Evolutionary conservation across 164 flowering plant genomes (phyloP).

Genomic region (Piper betle): DNA sequence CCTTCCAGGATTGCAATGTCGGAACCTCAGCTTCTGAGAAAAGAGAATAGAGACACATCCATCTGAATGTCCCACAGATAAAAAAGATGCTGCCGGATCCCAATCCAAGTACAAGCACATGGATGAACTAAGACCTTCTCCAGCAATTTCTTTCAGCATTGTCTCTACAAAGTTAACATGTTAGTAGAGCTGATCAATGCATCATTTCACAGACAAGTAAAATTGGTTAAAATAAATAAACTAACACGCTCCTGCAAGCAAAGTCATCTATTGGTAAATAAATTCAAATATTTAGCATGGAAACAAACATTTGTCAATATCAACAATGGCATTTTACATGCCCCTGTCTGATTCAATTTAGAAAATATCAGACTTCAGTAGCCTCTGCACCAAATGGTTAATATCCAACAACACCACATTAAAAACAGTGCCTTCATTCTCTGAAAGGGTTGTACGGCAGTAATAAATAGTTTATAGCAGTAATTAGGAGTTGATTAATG

Average conservation of each 20-base stretch:
- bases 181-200: neutral
- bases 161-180: neutral
- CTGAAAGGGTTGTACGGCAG: too few species aligned
- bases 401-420: too few species aligned
- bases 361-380: too few species aligned
- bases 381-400: too few species aligned
- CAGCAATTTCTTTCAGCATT: slow-evolving; percentile 28
- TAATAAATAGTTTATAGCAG: too few species aligned
- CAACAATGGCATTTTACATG: too few species aligned
- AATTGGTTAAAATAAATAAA: neutral
- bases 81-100: slow-evolving; percentile 56
- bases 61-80: slow-evolving; percentile 68
- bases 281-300: neutral
- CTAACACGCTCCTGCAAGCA: neutral
- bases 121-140: slow-evolving; percentile 45
- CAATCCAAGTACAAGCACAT: slow-evolving; percentile 95
- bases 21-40: slow-evolving; percentile 36
- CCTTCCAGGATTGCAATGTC: slow-evolving; percentile 54
- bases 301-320: neutral
- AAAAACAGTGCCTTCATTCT: too few species aligned
- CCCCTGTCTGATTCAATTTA: too few species aligned
- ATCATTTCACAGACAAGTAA: neutral
- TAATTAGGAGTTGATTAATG: neutral
- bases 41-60: slow-evolving; percentile 52
- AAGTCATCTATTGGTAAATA: neutral